Evolutionary conservation across 345 rosid genomes (phyloP).

Genomic region (Salix brachista): DNA sequence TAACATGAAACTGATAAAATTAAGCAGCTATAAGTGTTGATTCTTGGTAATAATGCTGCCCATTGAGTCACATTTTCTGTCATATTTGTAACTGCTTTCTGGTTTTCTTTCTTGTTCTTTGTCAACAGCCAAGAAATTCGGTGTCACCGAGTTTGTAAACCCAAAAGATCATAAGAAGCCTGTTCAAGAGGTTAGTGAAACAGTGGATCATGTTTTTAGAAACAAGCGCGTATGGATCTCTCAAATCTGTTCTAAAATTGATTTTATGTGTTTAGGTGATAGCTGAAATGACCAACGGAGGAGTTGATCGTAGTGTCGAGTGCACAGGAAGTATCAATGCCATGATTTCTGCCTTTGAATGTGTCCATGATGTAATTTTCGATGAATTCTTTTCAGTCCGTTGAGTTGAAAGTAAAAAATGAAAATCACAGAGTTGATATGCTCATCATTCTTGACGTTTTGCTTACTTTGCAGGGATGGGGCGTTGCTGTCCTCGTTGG

Average conservation of each 20-base stretch:
- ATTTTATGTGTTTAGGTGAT: slow-evolving; percentile 27
- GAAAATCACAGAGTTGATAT: not conserved
- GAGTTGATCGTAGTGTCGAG: slow-evolving; percentile 45
- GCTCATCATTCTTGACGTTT: not conserved
- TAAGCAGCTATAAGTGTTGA: too few relatives aligned
- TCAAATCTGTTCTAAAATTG: not conserved
- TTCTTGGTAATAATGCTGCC: too few relatives aligned
- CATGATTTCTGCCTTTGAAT: slow-evolving; percentile 46
- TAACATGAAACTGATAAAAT: too few relatives aligned
- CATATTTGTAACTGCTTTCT: not conserved
- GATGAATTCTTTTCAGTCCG: not conserved
- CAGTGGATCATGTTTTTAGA: not conserved
- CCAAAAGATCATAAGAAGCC: slow-evolving; percentile 15
- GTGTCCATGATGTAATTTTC: slow-evolving; percentile 37
- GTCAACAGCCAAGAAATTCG: slow-evolving; percentile 17
- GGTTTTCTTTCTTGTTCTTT: not conserved
- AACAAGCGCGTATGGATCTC: not conserved
- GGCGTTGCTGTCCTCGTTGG: slow-evolving; percentile 47
- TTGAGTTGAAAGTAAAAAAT: not conserved
- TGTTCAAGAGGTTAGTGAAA: slow-evolving; percentile 19
- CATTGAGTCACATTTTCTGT: too few relatives aligned
- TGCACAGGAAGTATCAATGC: slow-evolving; percentile 42
- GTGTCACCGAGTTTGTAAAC: slow-evolving; percentile 18
- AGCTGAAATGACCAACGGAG: slow-evolving; percentile 48
- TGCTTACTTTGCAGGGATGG: slow-evolving; percentile 34